Evolutionary conservation across 352 stramenopile species (phyloP), one percentile per base, ranked within the genome.

Genomic region (Globisporangium takayamanum): DNA sequence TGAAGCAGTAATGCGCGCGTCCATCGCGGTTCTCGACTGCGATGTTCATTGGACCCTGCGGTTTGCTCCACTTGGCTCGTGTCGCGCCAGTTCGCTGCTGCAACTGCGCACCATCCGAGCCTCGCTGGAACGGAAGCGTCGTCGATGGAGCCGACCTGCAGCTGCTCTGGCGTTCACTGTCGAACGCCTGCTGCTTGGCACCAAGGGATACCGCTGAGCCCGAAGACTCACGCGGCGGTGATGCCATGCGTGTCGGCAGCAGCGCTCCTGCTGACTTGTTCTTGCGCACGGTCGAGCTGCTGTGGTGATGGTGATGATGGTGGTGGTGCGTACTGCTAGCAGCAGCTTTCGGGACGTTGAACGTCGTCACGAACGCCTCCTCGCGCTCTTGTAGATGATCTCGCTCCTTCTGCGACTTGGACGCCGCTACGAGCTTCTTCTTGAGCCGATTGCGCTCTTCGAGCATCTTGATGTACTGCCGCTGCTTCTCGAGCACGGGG

Each of bases 381-480:
- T 94, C 84, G 25, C 81, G 66, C 54, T 89, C 74, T 10, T 82
- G 72, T 18, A 87, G 64, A 14, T 65, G 62, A 3, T 78, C 74
- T 53, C 78, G 78, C 50, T 77, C 76, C 57, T 74, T 64, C 59
- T 80, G 63, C 22, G 66, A 67, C 60, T 83, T 87, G n/a, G 72
- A 75, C 7, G 75, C 69, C 18, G 68, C 72, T 18, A 81, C 76
- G 36, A 94, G 66, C 28, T 85, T 87, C 67, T 92, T 94, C 64
- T 85, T 86, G 22, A 94, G 68, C 2, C 84, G 78, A 48, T 94
- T 92, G 55, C 81, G 76, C 62, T 94, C 84, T 51, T 94, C 84
- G 41, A 94, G 64, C 58, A 91, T 86, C 67, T 85, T 86, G 57
- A 94, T 84, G 62, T 92, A 94, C 70, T 92, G 78, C 30, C 76